Base-by-base conservation (phyloP, 169 alveolate species). In the Plasmodium vinckei region DNA sequence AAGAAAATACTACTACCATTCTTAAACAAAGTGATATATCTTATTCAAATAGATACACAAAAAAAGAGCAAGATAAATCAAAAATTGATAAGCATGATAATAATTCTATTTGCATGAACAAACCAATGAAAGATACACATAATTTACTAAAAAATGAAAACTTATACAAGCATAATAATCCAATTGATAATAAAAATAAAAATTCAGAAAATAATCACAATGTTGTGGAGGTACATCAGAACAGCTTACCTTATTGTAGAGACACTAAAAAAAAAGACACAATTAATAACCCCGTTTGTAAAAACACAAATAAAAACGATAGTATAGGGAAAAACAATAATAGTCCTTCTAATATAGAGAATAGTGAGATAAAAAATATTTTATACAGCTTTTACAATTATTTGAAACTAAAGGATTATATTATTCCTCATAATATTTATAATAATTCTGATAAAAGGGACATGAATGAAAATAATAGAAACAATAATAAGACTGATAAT, bases 371-470 rank as follows among this genome's bases (percentile, higher is more conserved):
- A 27, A 79, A 19, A 56, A 42, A 67, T n/a, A 67, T 79, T 23
- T 59, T 79, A 6, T 56, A 57, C 51, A 67, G 57, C 17, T 79
- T 53, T 25, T 65, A 65, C 23, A 64, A 79, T 51, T 79, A 79
- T 46, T 67, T 79, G 61, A 79, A 79, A 39, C 61, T 79, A 23
- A 79, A 68, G 12, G 56, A 79, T 67, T 79, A 65, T 46, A 67
- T 79, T 44, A 79, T 79, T 39, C 89, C 89, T 1, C 33, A 53
- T 39, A 49, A 79, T 27, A 79, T 79, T 42, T 65, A 79, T 25
- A 33, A n/a, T 46, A 54, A 42, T 65, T 25, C 72, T 9, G 17
- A 51, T 56, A 51, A 33, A 39, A 5, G 9, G 17, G 27, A 4
- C 15, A 64, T 13, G 12, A 39, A 42, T 3, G 33, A 79, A 53